A percentile compares a stretch with the other conserved stretches of the same genome.
Evolutionary conservation across 169 alveolate genomes (phyloP).

Genomic region (Plasmodium sp.): DNA sequence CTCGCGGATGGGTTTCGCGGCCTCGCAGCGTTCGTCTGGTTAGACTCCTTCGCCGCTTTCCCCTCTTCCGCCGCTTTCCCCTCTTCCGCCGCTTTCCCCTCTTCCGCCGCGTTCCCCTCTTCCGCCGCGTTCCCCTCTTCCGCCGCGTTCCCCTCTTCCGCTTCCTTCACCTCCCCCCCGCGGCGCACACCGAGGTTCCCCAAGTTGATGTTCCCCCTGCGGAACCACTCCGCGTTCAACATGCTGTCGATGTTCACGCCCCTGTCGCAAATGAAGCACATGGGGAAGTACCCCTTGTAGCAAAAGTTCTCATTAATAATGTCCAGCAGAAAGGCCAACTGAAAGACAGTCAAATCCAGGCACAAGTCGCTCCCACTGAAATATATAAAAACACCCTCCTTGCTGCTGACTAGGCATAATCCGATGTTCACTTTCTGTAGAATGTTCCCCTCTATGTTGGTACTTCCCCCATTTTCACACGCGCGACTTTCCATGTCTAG

Average conservation of each 20-base stretch:
- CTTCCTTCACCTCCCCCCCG: not conserved
- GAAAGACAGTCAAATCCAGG: constrained; percentile 66
- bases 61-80: no score
- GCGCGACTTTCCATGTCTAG: constrained; percentile 62
- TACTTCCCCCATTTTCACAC: constrained; percentile 76
- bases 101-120: not conserved
- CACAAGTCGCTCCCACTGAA: constrained; percentile 45
- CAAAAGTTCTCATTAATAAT: constrained; percentile 75
- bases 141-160: no score
- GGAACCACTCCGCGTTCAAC: constrained; percentile 58
- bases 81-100: not conserved
- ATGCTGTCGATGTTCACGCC: constrained; percentile 18
- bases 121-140: not conserved
- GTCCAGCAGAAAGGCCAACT: constrained; percentile 55
- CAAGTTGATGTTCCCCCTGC: constrained; percentile 27
- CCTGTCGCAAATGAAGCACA: constrained; percentile 71
- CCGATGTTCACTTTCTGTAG: constrained; percentile 55
- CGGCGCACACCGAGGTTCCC: constrained; percentile 5
- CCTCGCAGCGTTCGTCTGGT: not conserved
- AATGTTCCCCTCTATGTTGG: constrained; percentile 58
- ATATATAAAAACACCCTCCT: constrained; percentile 46
- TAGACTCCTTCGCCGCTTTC: not conserved
- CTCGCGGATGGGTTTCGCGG: not conserved
- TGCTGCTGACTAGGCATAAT: constrained; percentile 41
- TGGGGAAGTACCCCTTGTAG: constrained; percentile 63